phyloP scores from a whole-genome alignment of 2,329 filamentous ascomycete genomes.

The Xylariaceae sp. region DNA sequence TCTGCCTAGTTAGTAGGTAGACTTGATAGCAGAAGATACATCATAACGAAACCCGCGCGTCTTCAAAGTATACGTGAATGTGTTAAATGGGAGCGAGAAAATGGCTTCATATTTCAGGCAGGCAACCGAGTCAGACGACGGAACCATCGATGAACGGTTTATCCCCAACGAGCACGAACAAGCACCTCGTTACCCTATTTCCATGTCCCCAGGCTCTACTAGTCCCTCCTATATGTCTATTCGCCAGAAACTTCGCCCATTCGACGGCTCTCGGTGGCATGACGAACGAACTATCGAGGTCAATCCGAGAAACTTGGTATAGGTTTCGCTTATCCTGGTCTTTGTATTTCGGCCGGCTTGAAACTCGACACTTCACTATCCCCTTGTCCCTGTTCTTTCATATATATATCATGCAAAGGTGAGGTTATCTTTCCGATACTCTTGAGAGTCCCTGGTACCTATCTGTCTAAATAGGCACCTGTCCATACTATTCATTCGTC shows the following conservation, averaged over 20 bases:
- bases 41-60: neutral
- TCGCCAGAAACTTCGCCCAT: neutral
- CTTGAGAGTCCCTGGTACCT: constrained; percentile 15
- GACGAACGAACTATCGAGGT: constrained; percentile 23
- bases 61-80: neutral
- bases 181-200: constrained; percentile 29
- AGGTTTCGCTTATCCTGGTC: neutral
- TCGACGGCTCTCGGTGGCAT: neutral
- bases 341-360: no score
- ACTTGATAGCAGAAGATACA: neutral
- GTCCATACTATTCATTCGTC: constrained; percentile 3
- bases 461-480: constrained; percentile 6
- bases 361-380: neutral
- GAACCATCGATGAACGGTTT: neutral
- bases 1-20: neutral
- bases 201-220: constrained; percentile 25
- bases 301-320: constrained; percentile 11
- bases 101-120: neutral
- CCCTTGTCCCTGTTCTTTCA: neutral
- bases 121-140: neutral
- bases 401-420: constrained; percentile 8
- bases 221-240: constrained; percentile 25
- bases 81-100: neutral
- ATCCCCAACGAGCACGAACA: constrained; percentile 19
- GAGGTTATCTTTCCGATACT: constrained; percentile 5